These are phyloP conservation scores for Microstegium vimineum DNA, from an alignment of 176 grass and related monocot species.

Conservation along the genomic window DNA sequence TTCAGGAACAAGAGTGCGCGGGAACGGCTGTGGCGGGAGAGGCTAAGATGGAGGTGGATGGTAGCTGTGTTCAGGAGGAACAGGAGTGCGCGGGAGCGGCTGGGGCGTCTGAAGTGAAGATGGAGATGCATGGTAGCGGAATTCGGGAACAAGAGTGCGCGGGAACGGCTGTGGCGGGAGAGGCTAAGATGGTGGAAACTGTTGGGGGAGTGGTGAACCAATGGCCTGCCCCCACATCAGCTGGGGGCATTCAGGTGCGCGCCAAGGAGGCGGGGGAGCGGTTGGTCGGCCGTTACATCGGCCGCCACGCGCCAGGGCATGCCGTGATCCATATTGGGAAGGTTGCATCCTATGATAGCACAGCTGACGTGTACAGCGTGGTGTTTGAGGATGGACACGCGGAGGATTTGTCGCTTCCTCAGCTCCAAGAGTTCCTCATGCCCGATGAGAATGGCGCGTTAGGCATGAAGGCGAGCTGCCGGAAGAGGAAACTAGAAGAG, in stretches of 20 bases:
- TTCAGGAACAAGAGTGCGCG: background rate
- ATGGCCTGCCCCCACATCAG: background rate
- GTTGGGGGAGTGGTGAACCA: conserved; percentile 1
- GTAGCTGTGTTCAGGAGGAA: background rate
- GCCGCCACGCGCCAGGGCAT: conserved; percentile 19
- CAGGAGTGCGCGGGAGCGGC: background rate
- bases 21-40: background rate
- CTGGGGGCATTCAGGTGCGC: background rate
- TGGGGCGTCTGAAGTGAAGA: background rate
- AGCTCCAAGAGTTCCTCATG: conserved; percentile 35
- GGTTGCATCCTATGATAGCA: conserved; percentile 34
- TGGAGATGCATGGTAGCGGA: background rate
- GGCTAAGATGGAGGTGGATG: conserved; percentile 2
- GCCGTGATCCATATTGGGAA: conserved; percentile 58
- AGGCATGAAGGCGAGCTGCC: conserved; percentile 76
- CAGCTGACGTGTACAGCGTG: conserved; percentile 20
- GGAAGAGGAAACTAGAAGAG: conserved; percentile 82
- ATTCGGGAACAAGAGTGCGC: background rate
- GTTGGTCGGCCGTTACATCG: conserved; percentile 62
- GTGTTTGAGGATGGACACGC: conserved; percentile 57
- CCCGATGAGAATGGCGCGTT: conserved; percentile 26
- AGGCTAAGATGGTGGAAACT: background rate
- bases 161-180: background rate
- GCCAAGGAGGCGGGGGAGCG: conserved; percentile 21
- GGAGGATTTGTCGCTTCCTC: conserved; percentile 34